A percentile compares a stretch with the other conserved stretches of the same genome.
phyloP scores from a whole-genome alignment of 495 filamentous ascomycete species.

The Aspergillus mulundensis region DNA sequence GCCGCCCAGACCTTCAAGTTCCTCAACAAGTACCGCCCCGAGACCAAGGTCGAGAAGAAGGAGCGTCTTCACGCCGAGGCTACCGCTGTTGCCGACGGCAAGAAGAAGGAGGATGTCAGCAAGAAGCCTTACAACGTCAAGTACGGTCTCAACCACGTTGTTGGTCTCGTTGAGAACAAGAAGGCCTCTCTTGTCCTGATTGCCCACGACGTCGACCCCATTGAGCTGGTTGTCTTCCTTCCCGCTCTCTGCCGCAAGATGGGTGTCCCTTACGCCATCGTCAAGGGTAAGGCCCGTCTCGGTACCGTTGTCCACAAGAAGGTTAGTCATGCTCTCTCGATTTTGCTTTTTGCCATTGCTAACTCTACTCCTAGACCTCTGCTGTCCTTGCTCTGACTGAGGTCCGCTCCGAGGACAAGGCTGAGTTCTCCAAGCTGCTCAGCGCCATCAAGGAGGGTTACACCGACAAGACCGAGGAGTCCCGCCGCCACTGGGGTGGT shows the following conservation, averaged over 20 bases:
- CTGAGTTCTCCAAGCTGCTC: slow-evolving; percentile 92
- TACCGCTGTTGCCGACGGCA: slow-evolving; percentile 91
- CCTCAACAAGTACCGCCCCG: slow-evolving; percentile 98
- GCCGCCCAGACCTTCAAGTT: slow-evolving; percentile 97
- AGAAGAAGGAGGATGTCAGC: slow-evolving; percentile 99
- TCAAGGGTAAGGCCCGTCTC: slow-evolving; percentile 99
- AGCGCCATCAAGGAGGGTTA: slow-evolving; percentile 98
- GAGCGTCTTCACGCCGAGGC: slow-evolving; percentile 98
- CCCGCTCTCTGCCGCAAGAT: slow-evolving; percentile 99
- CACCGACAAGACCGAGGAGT: slow-evolving; percentile 89
- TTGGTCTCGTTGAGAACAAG: slow-evolving; percentile 99
- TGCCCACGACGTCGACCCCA: slow-evolving; percentile 99
- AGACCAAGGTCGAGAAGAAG: slow-evolving; percentile 99
- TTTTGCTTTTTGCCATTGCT: neutral
- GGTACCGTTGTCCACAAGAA: slow-evolving; percentile 99
- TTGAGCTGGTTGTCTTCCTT: slow-evolving; percentile 98
- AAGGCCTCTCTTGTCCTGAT: slow-evolving; percentile 97
- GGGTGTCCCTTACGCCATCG: slow-evolving; percentile 97
- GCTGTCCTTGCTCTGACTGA: slow-evolving; percentile 95
- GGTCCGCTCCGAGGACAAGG: slow-evolving; percentile 95
- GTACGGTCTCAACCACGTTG: slow-evolving; percentile 99
- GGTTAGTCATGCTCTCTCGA: slow-evolving; percentile 50
- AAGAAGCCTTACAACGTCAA: slow-evolving; percentile 99
- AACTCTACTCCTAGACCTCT: slow-evolving; percentile 61
- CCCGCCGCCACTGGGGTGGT: slow-evolving; percentile 95